Evolutionary conservation across 108 stramenopile species (phyloP).

Genomic region (Fragilariopsis cylindrus): DNA sequence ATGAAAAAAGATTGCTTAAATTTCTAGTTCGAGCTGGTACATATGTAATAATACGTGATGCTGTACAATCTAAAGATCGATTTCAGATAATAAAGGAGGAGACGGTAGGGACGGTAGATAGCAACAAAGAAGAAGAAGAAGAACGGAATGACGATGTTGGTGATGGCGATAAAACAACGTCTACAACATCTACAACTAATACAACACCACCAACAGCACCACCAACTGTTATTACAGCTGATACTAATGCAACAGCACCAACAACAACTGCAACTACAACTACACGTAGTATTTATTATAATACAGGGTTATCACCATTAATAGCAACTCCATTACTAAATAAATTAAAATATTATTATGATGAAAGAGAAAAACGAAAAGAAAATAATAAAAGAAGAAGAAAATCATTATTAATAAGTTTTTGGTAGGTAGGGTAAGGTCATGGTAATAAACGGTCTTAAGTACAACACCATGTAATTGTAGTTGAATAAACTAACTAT

Average conservation of each 20-base stretch:
- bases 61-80: constrained; percentile 10
- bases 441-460: not conserved
- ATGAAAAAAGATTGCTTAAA: constrained; percentile 16
- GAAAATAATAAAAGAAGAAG: not conserved
- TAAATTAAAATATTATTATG: constrained; percentile 31
- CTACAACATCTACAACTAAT: not conserved
- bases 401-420: not conserved
- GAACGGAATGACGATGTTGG: not conserved
- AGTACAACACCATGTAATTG: not conserved
- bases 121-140: not conserved
- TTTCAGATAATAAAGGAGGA: too few relatives aligned
- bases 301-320: constrained; percentile 6
- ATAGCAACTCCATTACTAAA: constrained; percentile 23
- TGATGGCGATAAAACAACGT: not conserved
- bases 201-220: not conserved
- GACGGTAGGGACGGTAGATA: too few relatives aligned
- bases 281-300: too few relatives aligned
- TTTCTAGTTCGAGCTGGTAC: constrained; percentile 31
- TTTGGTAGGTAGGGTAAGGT: not conserved
- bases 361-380: not conserved
- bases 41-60: constrained; percentile 18
- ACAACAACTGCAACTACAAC: not conserved
- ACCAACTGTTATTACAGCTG: not conserved
- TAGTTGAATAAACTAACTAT: constrained; percentile 1
- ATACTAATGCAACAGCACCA: not conserved